Evolutionary conservation across 108 stramenopile species (phyloP), one percentile per base, ranked within the genome.

Genomic region (Hondaea fermentalgiana): DNA sequence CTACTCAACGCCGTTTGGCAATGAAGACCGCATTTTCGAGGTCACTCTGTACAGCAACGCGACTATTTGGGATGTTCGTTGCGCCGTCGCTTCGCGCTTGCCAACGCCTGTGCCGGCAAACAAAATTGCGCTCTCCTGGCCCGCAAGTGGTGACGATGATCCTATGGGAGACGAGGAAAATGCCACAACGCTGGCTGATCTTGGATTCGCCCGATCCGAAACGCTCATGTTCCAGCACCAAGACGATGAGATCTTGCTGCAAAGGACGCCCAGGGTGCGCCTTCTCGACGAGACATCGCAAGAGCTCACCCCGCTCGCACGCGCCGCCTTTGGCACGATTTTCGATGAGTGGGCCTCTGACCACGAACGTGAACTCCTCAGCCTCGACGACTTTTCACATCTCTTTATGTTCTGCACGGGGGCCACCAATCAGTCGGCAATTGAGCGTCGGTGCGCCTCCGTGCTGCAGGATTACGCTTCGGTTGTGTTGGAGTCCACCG

Each of bases 351-450:
- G 72, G 72, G 72, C 72, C n/a, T 51, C 49, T 10, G 51, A 83
- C n/a, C 49, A 83, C 5, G 51, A 51, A 14, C 49, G 10, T 10
- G n/a, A 12, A 45, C 51, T 83, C 49, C 44, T 83, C 12, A 83
- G n/a, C 51, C 23, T 83, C 49, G 72, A 83, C 12, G 72, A 83
- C 51, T 83, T 83, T 53, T 45, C 72, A 5, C 44, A 83, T 17
- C 72, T 83, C 5, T 83, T 83, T 44, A 47, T n/a, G 16, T 83
- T 83, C 28, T 83, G 72, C 72, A 83, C 72, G 12, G 72, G 72
- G 49, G 72, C 72, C 16, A 83, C 72, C 1, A 83, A 83, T n/a
- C 17, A 21, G 23, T 45, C 19, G 21, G 72, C 72, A 10, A 53
- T 83, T 1, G 21, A 83, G n/a, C 44, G 72, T 6, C 19, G 72